Conservation (phyloP, 257 asterid genomes). For the Cordia subcordata region DNA sequence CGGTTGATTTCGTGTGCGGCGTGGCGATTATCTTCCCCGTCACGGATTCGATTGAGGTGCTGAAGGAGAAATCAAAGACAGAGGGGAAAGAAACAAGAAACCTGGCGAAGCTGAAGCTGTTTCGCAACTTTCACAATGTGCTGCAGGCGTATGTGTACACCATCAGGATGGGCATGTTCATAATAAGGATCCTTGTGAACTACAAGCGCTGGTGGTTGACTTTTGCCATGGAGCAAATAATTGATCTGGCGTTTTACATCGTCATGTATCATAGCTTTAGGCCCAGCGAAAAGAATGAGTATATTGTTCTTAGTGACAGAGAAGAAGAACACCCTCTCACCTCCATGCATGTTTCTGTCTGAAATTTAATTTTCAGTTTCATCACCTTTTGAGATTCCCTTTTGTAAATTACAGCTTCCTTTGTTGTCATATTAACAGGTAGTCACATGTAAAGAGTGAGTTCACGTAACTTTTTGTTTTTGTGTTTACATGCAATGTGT, state of each 20-base stretch:
- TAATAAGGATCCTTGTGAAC: conserved; percentile 17
- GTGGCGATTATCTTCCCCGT: conserved; percentile 24
- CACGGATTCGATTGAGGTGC: conserved; percentile 15
- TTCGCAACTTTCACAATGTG: conserved; percentile 16
- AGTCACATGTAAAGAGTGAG: no score
- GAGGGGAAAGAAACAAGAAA: conserved; percentile 33
- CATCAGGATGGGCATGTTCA: conserved; percentile 33
- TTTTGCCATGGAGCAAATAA: conserved; percentile 27
- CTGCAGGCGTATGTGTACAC: conserved; percentile 26
- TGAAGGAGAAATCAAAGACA: conserved; percentile 7
- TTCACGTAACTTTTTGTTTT: no score
- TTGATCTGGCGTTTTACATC: conserved; percentile 24
- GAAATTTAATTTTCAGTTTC: not conserved
- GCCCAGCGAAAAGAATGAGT: conserved; percentile 39
- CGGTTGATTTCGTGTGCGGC: conserved; percentile 27
- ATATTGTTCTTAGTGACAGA: conserved; percentile 25
- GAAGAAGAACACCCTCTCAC: conserved; percentile 14
- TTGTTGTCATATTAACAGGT: no score
- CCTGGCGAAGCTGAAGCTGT: conserved; percentile 19
- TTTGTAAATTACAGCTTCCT: no score
- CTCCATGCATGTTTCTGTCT: not conserved
- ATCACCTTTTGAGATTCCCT: not conserved
- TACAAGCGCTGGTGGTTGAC: conserved; percentile 27
- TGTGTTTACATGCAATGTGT: no score
- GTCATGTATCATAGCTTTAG: conserved; percentile 30